phyloP scores from a whole-genome alignment of 2,329 filamentous ascomycete species.

The Calonectria crousiana region DNA sequence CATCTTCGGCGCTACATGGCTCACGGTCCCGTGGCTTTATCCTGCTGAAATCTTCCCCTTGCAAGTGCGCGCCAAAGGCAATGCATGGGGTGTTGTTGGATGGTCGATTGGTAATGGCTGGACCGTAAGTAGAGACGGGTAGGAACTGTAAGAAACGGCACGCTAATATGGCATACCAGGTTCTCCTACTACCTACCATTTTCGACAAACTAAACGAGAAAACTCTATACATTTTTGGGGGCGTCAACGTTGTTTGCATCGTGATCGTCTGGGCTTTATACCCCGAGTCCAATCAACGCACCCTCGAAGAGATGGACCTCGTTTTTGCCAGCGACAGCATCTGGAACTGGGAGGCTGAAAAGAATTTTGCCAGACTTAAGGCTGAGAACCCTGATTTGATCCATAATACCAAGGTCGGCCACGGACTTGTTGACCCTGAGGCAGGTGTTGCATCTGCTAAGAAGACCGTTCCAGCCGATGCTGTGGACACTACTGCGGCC shows the following conservation, averaged over 20 bases:
- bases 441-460: neutral
- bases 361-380: slow-evolving; percentile 63
- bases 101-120: slow-evolving; percentile 83
- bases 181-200: slow-evolving; percentile 69
- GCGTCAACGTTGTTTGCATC: slow-evolving; percentile 73
- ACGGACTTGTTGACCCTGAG: neutral
- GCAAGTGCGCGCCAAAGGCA: slow-evolving; percentile 78
- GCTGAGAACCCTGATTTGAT: slow-evolving; percentile 11
- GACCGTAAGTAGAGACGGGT: slow-evolving; percentile 39
- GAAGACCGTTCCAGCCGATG: neutral
- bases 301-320: slow-evolving; percentile 81
- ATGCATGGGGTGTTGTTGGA: slow-evolving; percentile 81
- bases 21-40: slow-evolving; percentile 71
- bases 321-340: slow-evolving; percentile 75
- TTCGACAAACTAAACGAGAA: slow-evolving; percentile 75
- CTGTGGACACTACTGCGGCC: neutral
- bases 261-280: slow-evolving; percentile 81
- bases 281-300: slow-evolving; percentile 80
- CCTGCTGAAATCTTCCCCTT: slow-evolving; percentile 81
- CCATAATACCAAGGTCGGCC: neutral
- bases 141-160: neutral
- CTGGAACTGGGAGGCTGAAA: slow-evolving; percentile 80
- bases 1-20: slow-evolving; percentile 59
- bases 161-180: slow-evolving; percentile 26
- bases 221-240: slow-evolving; percentile 80